Conservation (phyloP, 1,284 basidiomycete genomes). For the Ganoderma sinense region DNA sequence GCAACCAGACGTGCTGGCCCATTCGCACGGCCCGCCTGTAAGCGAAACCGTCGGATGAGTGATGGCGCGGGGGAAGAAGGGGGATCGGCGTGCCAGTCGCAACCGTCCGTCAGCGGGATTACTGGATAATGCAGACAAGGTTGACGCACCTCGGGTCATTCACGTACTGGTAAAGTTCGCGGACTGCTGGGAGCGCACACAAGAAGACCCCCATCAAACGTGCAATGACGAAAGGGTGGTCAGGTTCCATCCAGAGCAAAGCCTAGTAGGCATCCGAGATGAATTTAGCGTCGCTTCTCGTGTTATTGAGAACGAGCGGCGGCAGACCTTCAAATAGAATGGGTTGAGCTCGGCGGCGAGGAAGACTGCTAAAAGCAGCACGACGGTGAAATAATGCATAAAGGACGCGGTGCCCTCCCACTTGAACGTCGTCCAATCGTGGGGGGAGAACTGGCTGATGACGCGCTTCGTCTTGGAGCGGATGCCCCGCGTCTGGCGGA, state of each 20-base stretch:
- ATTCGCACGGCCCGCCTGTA: constrained; percentile 77
- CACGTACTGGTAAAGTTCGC: constrained; percentile 83
- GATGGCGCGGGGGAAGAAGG: neutral
- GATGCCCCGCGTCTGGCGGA: constrained; percentile 76
- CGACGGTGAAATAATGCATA: constrained; percentile 76
- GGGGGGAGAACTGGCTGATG: constrained; percentile 82
- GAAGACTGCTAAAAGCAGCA: constrained; percentile 79
- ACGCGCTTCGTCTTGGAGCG: constrained; percentile 81
- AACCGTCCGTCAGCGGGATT: constrained; percentile 21
- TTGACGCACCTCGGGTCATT: constrained; percentile 74
- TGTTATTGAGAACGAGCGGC: constrained; percentile 20
- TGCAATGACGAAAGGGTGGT: constrained; percentile 81
- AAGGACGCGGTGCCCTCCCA: constrained; percentile 86
- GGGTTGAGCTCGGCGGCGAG: constrained; percentile 84
- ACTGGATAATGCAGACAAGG: constrained; percentile 18
- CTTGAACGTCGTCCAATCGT: constrained; percentile 87
- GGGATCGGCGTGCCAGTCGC: constrained; percentile 18
- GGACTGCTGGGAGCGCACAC: constrained; percentile 81
- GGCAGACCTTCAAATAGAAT: constrained; percentile 79
- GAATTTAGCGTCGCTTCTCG: constrained; percentile 2
- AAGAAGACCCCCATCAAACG: constrained; percentile 80
- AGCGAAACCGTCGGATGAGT: constrained; percentile 10
- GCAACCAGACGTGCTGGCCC: constrained; percentile 87
- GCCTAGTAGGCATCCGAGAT: constrained; percentile 47
- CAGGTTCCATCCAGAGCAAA: constrained; percentile 87